phyloP scores from a whole-genome alignment of 495 filamentous ascomycete genomes.

The Tuber calosporum region DNA sequence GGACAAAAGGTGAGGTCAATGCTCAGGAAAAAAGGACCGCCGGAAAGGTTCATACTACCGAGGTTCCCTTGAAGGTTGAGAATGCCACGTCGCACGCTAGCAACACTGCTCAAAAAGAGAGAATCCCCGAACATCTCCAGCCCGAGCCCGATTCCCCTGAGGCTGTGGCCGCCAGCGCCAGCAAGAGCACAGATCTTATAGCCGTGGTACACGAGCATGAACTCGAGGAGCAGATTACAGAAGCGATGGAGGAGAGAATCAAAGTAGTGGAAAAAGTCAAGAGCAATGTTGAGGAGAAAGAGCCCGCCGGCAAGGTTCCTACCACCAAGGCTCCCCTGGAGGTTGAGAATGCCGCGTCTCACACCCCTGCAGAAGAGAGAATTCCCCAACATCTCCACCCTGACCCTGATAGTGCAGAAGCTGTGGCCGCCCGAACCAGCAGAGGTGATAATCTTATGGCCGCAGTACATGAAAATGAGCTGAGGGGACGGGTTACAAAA shows the following conservation, averaged over 20 bases:
- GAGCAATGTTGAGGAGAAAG: not conserved
- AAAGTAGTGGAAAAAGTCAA: not conserved
- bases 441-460: not conserved
- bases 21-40: not conserved
- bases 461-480: not conserved
- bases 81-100: not conserved
- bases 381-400: too few relatives aligned
- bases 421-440: not conserved
- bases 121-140: not conserved
- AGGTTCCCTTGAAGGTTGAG: not conserved
- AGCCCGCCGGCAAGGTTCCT: accelerated
- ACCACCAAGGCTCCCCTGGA: not conserved
- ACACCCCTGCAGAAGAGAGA: not conserved
- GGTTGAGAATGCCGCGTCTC: not conserved
- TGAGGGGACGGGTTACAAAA: not conserved
- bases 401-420: not conserved
- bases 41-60: not conserved
- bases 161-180: not conserved
- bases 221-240: not conserved
- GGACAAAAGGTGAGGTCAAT: not conserved
- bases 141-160: not conserved
- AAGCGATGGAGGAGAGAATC: not conserved
- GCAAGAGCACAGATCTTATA: not conserved
- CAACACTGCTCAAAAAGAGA: not conserved
- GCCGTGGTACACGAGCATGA: not conserved